Evolutionary conservation across 768 basidiomycete genomes (phyloP).

Genomic region (Suillus weaverae): DNA sequence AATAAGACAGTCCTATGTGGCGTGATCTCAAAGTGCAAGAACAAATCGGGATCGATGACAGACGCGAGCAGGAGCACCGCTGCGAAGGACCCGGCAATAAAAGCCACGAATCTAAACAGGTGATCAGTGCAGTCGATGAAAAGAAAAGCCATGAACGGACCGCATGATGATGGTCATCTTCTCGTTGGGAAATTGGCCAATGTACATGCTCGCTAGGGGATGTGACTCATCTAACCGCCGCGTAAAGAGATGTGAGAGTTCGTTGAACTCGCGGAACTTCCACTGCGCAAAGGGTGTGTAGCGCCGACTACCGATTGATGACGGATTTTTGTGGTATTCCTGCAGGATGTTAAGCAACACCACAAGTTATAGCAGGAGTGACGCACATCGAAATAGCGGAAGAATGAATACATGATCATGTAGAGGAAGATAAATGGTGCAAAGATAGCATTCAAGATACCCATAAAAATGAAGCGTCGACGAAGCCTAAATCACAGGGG

Average conservation of each 20-base stretch:
- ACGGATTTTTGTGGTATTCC: conserved; percentile 99
- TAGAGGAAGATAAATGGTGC: conserved; percentile 97
- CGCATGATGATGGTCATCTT: conserved; percentile 87
- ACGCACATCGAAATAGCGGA: conserved; percentile 96
- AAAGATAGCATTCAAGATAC: conserved; percentile 91
- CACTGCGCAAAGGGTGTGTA: conserved; percentile 96
- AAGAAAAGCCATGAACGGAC: conserved; percentile 45
- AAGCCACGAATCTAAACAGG: conserved; percentile 80
- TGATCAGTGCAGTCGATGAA: background rate
- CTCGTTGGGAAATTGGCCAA: conserved; percentile 97
- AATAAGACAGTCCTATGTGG: conserved; percentile 91
- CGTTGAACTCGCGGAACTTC: conserved; percentile 99
- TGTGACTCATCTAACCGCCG: conserved; percentile 87
- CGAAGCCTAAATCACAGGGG: conserved; percentile 52
- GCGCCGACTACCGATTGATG: conserved; percentile 85
- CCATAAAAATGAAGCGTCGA: conserved; percentile 94
- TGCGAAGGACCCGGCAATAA: conserved; percentile 94
- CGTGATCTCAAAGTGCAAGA: conserved; percentile 93
- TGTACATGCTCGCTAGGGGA: conserved; percentile 89
- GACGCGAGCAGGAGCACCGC: conserved; percentile 93
- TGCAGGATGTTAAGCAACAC: conserved; percentile 31
- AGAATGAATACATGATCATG: conserved; percentile 97
- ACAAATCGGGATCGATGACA: conserved; percentile 89
- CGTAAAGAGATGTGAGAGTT: conserved; percentile 89
- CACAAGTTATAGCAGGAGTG: background rate